Conservation (phyloP, 2,329 filamentous ascomycete genomes). For the Fulvia fulva region DNA sequence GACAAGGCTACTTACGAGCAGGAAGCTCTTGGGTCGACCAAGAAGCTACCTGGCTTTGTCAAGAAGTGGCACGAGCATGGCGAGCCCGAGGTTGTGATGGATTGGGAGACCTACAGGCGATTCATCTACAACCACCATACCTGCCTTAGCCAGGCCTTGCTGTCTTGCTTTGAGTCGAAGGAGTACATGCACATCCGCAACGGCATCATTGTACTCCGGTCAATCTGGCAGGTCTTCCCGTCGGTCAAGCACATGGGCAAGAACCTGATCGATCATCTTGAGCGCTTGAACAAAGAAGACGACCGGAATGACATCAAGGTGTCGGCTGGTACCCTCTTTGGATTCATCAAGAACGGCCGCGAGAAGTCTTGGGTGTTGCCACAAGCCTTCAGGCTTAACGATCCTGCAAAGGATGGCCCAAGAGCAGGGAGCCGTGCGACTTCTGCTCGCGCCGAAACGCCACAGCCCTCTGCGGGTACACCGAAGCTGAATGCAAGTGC, state of each 20-base stretch:
- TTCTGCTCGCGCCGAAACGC: conserved; percentile 36
- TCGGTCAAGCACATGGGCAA: conserved; percentile 83
- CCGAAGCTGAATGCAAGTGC: conserved; percentile 53
- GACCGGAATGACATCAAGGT: conserved; percentile 71
- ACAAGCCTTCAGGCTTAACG: conserved; percentile 58
- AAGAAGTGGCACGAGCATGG: conserved; percentile 61
- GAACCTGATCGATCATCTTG: conserved; percentile 62
- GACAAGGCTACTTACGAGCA: conserved; percentile 74
- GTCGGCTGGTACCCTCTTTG: conserved; percentile 66
- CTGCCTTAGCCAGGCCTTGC: conserved; percentile 72
- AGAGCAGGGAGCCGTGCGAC: conserved; percentile 27
- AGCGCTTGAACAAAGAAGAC: conserved; percentile 52
- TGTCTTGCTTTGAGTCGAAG: conserved; percentile 71
- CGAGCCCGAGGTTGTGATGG: conserved; percentile 65
- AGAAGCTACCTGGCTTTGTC: conserved; percentile 72
- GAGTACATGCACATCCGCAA: conserved; percentile 99
- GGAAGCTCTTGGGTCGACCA: conserved; percentile 67
- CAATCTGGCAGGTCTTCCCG: conserved; percentile 77
- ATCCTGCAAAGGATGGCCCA: conserved; percentile 25
- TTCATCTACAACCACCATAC: conserved; percentile 88
- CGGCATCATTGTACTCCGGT: conserved; percentile 82
- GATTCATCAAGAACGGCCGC: conserved; percentile 60
- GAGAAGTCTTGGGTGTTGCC: conserved; percentile 69
- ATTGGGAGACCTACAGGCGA: conserved; percentile 81
- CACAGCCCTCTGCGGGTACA: conserved; percentile 40